phyloP scores from a whole-genome alignment of 2,329 filamentous ascomycete genomes.

The Calonectria pseudoreteaudii region DNA sequence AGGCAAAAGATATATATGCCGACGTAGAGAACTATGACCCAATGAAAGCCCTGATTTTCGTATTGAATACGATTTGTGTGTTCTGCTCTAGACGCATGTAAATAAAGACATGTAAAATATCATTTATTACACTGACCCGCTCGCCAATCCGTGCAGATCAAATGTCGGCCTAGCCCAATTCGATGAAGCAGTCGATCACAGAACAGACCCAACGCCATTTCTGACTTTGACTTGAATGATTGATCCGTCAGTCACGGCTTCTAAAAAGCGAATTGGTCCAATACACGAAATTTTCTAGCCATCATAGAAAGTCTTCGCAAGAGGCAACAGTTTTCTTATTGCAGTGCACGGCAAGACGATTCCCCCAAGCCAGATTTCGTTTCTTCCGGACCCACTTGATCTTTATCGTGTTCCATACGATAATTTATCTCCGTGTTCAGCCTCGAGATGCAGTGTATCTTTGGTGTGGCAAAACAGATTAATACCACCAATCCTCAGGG shows the following conservation, averaged over 20 bases:
- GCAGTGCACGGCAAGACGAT: neutral
- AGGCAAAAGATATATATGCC: neutral
- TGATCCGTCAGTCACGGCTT: neutral
- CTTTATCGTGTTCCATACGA: neutral
- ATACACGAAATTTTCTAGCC: neutral
- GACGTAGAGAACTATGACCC: neutral
- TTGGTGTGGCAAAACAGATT: neutral
- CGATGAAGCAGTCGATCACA: neutral
- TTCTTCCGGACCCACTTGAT: neutral
- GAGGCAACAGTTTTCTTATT: neutral
- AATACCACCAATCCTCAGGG: neutral
- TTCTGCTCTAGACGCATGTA: neutral
- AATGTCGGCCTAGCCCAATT: neutral
- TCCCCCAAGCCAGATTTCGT: neutral
- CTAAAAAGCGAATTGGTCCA: neutral
- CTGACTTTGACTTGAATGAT: neutral
- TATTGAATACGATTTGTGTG: neutral
- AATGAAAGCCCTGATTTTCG: neutral
- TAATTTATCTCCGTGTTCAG: neutral
- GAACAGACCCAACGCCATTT: neutral
- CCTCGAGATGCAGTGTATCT: neutral
- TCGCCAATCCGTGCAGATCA: neutral
- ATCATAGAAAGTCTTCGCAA: neutral
- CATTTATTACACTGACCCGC: neutral
- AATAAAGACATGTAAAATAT: neutral